Evolutionary conservation across 805 yeast genomes (phyloP).

Genomic region (Hanseniaspora hatyaiensis): DNA sequence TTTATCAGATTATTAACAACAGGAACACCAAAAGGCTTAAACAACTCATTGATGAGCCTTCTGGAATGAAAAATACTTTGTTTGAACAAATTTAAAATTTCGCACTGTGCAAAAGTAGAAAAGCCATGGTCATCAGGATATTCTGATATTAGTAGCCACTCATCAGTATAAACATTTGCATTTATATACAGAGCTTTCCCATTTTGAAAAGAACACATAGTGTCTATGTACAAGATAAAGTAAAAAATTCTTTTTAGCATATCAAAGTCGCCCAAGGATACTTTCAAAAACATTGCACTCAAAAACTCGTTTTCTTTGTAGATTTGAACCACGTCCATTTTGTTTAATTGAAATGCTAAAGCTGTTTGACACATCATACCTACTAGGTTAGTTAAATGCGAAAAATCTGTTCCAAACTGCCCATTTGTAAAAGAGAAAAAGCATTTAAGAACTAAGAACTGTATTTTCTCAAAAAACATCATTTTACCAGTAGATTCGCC

Average conservation of each 20-base stretch:
- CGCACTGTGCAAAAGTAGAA: neutral
- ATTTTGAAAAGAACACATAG: constrained; percentile 20
- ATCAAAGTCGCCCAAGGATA: constrained; percentile 18
- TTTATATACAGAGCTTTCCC: constrained; percentile 22
- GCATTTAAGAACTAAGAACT: constrained; percentile 22
- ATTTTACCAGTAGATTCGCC: constrained; percentile 25
- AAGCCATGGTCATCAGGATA: neutral
- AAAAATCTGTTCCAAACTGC: constrained; percentile 22
- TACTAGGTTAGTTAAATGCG: constrained; percentile 19
- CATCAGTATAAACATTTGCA: constrained; percentile 7
- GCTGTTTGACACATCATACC: constrained; percentile 19
- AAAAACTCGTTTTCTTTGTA: constrained; percentile 18
- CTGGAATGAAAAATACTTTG: constrained; percentile 1
- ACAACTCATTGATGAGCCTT: neutral
- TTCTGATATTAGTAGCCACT: constrained; percentile 10
- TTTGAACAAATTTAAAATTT: constrained; percentile 1
- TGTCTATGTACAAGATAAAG: constrained; percentile 23
- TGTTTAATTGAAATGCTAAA: constrained; percentile 22
- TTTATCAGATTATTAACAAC: neutral
- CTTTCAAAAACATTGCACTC: neutral
- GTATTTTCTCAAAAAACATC: constrained; percentile 25
- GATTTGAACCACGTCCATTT: constrained; percentile 18
- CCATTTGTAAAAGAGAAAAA: constrained; percentile 16
- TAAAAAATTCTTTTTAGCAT: constrained; percentile 25
- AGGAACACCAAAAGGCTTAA: constrained; percentile 3